A percentile compares a stretch with the other conserved stretches of the same genome.
These are phyloP conservation scores for Populus nigra DNA, from an alignment of 345 rosid genomes.

Conservation along the genomic window DNA sequence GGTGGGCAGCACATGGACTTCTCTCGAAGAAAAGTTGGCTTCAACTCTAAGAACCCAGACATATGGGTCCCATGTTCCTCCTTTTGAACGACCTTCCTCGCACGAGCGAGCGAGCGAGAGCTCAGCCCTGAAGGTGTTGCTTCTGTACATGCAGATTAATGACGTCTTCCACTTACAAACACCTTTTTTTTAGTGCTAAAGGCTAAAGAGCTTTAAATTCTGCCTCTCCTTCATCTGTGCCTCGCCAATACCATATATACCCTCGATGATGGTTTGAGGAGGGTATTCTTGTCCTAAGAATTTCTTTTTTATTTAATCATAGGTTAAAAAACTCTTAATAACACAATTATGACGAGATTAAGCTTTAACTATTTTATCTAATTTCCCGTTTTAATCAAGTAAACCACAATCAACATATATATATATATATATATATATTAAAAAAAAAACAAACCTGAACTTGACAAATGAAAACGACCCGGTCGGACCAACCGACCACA, in stretches of 20 bases:
- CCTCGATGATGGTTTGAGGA: no score
- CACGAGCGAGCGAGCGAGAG: not conserved
- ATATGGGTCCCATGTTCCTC: slow-evolving; percentile 19
- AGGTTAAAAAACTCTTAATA: no score
- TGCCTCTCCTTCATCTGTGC: not conserved
- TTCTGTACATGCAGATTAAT: no score
- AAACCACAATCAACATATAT: no score
- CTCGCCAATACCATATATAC: no score
- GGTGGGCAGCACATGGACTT: slow-evolving; percentile 7
- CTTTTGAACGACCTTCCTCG: not conserved
- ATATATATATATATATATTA: no score
- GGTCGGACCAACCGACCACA: slow-evolving; percentile 13
- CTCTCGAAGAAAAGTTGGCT: slow-evolving; percentile 24
- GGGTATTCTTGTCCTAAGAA: no score
- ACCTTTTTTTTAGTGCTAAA: not conserved
- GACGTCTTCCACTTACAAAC: no score
- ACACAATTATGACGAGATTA: no score
- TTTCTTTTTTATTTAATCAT: no score
- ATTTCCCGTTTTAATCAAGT: not conserved
- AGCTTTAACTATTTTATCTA: no score
- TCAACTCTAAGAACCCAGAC: slow-evolving; percentile 9
- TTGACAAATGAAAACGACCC: slow-evolving; percentile 4
- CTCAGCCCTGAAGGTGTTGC: not conserved
- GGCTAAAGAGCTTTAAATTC: not conserved
- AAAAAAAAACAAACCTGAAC: not conserved